phyloP scores from a whole-genome alignment of 139 green algal genomes.

The Tetradesmus lagerheimii region DNA sequence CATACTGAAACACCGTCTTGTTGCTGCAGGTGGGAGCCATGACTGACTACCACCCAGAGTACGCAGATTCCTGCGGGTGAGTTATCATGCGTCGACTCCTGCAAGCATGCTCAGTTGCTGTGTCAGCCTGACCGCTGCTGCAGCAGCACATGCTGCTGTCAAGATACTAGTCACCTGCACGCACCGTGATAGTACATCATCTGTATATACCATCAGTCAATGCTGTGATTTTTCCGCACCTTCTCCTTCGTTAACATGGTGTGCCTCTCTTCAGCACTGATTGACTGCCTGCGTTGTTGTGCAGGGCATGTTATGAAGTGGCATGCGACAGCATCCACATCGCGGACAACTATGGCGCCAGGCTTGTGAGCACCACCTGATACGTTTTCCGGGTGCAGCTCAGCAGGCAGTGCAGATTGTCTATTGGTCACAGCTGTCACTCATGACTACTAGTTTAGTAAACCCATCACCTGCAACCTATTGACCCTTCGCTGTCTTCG shows the following conservation, averaged over 20 bases:
- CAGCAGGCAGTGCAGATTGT: too few relatives aligned
- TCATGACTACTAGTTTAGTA: too few relatives aligned
- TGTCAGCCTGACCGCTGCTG: neutral
- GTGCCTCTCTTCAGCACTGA: neutral
- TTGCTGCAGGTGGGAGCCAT: conserved; percentile 36
- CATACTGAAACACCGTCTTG: neutral
- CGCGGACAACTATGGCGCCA: conserved; percentile 43
- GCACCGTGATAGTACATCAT: too few relatives aligned
- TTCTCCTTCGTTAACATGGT: too few relatives aligned
- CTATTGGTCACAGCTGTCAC: too few relatives aligned
- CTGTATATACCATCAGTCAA: too few relatives aligned
- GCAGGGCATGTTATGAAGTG: conserved; percentile 39
- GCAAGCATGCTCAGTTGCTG: neutral
- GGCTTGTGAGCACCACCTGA: neutral
- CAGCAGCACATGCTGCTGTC: neutral
- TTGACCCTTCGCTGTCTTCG: too few relatives aligned
- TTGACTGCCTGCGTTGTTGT: neutral
- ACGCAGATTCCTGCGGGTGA: conserved; percentile 39
- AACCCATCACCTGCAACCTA: too few relatives aligned
- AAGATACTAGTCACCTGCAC: too few relatives aligned
- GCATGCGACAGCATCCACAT: conserved; percentile 20
- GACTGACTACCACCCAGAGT: conserved; percentile 45
- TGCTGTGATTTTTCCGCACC: too few relatives aligned
- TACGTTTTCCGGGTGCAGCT: too few relatives aligned
- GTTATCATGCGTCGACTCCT: too few relatives aligned